Base-by-base conservation (phyloP, 768 basidiomycete genomes). In the Tulasnella sp. region DNA sequence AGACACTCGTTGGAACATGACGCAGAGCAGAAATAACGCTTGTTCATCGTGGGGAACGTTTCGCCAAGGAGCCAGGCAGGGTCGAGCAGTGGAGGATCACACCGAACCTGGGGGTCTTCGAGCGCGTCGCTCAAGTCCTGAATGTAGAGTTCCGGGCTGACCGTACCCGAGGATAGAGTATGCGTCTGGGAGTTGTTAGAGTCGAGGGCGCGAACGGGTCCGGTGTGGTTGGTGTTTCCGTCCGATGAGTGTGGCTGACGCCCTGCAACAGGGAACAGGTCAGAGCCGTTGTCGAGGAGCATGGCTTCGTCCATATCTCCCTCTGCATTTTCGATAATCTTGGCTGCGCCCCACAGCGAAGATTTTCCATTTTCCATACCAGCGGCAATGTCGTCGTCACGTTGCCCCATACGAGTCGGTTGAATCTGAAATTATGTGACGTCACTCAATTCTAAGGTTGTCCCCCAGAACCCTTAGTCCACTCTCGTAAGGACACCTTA, bases 351-450 rank as follows among this genome's bases (percentile, higher is more conserved):
- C 92, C 94, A 99, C 29, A 98, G 85, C 3, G 89, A 89, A 67
- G 99, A 87, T 83, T 97, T 94, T 69, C 96, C 97, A 78, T 93
- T 96, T 84, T 99, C 97, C 88, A 98, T 90, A 75, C 97, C 97
- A 52, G 94, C 95, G 34, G 96, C 97, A 77, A 99, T 88, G 58
- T 98, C 88, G 54, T 96, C 78, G 90, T 88, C 64, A 87, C 86
- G 80, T 88, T 85, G 25, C 93, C 93, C 97, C 97, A 99, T 14
- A 93, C 92, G 76, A 99, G 86, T 72, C 94, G 91, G 84, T 97
- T 97, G 86, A 97, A 98, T 80, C 96, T 96, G 67, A 25, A 74
- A 68, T 58, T 45, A 42, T 17, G 42, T 15, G 4, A 12, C 71
- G 42, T 15, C 19, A 22, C 40, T 72, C 36, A 40, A n/a, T n/a